A percentile compares a stretch with the other conserved stretches of the same genome.
phyloP scores from a whole-genome alignment of 148 eudicot species.

The Amaranthus cruentus region DNA sequence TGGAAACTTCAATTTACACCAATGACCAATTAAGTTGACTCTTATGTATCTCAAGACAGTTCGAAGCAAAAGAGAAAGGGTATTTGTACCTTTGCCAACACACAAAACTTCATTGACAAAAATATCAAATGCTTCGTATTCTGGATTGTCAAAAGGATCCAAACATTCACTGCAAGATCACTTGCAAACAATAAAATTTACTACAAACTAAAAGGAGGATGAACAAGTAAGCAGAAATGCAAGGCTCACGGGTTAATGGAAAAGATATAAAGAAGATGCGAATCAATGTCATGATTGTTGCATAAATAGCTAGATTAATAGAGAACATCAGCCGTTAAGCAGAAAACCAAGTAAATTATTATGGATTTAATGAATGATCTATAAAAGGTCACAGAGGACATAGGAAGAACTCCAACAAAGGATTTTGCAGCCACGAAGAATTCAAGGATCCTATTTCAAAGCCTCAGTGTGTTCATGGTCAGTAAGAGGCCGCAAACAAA shows the following conservation, averaged over 20 bases:
- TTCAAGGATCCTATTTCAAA: too few relatives aligned
- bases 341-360: neutral
- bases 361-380: too few relatives aligned
- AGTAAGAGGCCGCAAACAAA: too few relatives aligned
- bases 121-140: slow-evolving; percentile 81
- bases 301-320: neutral
- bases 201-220: neutral
- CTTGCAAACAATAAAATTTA: neutral
- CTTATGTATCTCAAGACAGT: neutral
- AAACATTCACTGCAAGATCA: slow-evolving; percentile 64
- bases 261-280: neutral
- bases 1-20: neutral
- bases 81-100: slow-evolving; percentile 64
- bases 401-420: too few relatives aligned
- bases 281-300: neutral
- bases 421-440: too few relatives aligned
- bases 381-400: too few relatives aligned
- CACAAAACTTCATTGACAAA: slow-evolving; percentile 83
- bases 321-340: neutral
- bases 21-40: neutral
- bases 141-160: slow-evolving; percentile 91
- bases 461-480: too few relatives aligned
- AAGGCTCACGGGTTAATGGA: neutral
- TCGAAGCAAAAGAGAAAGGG: neutral
- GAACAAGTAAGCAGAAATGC: neutral